A percentile compares a stretch with the other conserved stretches of the same genome.
Evolutionary conservation across 352 stramenopile genomes (phyloP).

Genomic region (Globisporangium paddicum): DNA sequence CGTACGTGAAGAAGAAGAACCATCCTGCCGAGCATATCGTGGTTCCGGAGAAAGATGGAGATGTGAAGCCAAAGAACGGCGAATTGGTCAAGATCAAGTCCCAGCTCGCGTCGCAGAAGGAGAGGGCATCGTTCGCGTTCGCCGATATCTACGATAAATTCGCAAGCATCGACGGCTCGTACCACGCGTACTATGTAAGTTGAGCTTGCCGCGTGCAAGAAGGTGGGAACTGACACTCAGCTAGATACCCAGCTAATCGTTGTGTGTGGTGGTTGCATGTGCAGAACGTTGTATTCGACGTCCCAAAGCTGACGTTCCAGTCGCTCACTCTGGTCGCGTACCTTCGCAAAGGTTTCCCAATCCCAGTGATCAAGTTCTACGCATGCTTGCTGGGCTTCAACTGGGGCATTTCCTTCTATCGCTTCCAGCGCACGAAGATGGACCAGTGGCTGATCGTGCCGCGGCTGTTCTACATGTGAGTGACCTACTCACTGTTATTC

Average conservation of each 20-base stretch:
- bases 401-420: conserved; percentile 43
- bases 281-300: conserved; percentile 20
- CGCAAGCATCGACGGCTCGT: conserved; percentile 27
- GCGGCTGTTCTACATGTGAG: conserved; percentile 39
- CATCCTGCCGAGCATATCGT: neutral
- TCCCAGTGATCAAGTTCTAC: conserved; percentile 36
- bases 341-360: conserved; percentile 35
- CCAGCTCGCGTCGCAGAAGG: neutral
- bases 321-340: conserved; percentile 31
- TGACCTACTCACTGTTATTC: neutral
- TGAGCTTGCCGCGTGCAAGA: too few species aligned
- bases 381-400: conserved; percentile 31
- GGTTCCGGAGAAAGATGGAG: neutral
- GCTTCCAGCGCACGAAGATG: conserved; percentile 31
- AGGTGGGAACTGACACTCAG: too few species aligned
- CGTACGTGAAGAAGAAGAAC: neutral
- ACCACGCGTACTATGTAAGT: conserved; percentile 38
- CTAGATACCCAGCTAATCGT: neutral
- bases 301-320: conserved; percentile 43
- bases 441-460: conserved; percentile 26
- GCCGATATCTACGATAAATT: conserved; percentile 21
- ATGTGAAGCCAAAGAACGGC: neutral
- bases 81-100: neutral
- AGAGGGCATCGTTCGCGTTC: conserved; percentile 12
- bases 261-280: neutral